These are phyloP conservation scores for Tremella yokohamensis DNA, from an alignment of 768 basidiomycete genomes.

Conservation along the genomic window DNA sequence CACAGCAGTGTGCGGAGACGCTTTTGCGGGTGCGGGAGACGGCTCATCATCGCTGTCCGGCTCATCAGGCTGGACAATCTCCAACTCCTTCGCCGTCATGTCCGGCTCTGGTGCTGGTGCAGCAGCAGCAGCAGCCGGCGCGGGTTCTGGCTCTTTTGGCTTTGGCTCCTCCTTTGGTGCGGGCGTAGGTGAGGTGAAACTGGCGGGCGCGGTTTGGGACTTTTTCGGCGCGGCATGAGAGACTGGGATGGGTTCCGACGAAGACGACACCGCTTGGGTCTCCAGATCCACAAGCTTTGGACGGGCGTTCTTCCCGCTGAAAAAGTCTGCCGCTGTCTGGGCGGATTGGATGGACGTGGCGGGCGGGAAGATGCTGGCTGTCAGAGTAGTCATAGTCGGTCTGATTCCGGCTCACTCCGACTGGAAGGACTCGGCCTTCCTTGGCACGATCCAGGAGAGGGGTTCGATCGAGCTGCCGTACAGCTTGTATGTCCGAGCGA, in stretches of 20 bases:
- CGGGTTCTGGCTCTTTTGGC: slow-evolving; percentile 17
- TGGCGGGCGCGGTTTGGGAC: slow-evolving; percentile 13
- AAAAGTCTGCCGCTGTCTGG: slow-evolving; percentile 78
- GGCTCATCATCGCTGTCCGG: slow-evolving; percentile 39
- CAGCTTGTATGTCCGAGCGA: slow-evolving; percentile 90
- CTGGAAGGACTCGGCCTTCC: slow-evolving; percentile 93
- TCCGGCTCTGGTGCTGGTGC: slow-evolving; percentile 15
- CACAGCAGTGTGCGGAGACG: slow-evolving; percentile 8
- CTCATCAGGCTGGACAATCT: slow-evolving; percentile 36
- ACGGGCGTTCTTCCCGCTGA: slow-evolving; percentile 71
- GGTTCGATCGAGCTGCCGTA: slow-evolving; percentile 72
- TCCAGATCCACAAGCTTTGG: slow-evolving; percentile 77
- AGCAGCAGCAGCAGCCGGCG: slow-evolving; percentile 12
- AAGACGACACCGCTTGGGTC: slow-evolving; percentile 55
- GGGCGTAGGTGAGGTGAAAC: slow-evolving; percentile 11
- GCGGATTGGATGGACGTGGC: slow-evolving; percentile 78
- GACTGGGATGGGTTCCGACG: slow-evolving; percentile 47
- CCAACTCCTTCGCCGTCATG: slow-evolving; percentile 26
- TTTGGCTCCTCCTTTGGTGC: slow-evolving; percentile 14
- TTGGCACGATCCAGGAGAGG: slow-evolving; percentile 89
- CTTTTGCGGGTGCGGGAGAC: not conserved
- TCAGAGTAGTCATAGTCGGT: slow-evolving; percentile 7
- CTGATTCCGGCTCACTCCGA: slow-evolving; percentile 57
- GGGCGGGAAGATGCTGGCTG: slow-evolving; percentile 72
- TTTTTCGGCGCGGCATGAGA: slow-evolving; percentile 25